phyloP scores from a whole-genome alignment of 495 filamentous ascomycete species.

The Lasiosphaeria ovina region DNA sequence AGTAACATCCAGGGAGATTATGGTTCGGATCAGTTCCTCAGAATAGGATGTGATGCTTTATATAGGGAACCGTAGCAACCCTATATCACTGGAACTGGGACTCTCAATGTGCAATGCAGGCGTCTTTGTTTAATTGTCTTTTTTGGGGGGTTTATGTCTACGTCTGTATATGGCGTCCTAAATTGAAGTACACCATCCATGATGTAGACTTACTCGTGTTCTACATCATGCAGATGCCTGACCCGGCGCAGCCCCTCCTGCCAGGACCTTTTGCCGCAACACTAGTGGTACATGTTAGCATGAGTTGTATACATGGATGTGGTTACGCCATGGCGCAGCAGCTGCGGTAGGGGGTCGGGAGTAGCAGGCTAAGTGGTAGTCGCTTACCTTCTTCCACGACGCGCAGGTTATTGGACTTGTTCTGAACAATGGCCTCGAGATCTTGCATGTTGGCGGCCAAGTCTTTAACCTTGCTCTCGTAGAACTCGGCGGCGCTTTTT shows the following conservation, averaged over 20 bases:
- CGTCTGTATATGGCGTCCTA: too few relatives aligned
- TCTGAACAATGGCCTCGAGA: slow-evolving; percentile 80
- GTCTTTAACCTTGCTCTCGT: slow-evolving; percentile 78
- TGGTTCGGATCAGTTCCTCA: too few relatives aligned
- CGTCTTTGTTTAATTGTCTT: too few relatives aligned
- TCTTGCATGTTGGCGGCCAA: slow-evolving; percentile 75
- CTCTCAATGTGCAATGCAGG: too few relatives aligned
- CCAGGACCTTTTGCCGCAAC: slow-evolving; percentile 57
- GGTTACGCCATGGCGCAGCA: too few relatives aligned
- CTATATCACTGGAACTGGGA: too few relatives aligned
- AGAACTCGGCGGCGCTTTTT: slow-evolving; percentile 78
- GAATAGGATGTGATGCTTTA: too few relatives aligned
- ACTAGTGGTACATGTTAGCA: slow-evolving; percentile 35
- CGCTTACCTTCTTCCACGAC: slow-evolving; percentile 82
- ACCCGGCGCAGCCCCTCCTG: slow-evolving; percentile 13
- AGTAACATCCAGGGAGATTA: too few relatives aligned
- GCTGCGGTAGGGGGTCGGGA: too few relatives aligned
- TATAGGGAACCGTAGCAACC: too few relatives aligned
- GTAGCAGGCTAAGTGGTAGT: slow-evolving; percentile 6
- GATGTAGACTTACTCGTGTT: not conserved
- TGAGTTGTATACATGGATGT: not conserved
- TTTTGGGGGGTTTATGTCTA: too few relatives aligned
- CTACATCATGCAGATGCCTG: slow-evolving; percentile 10
- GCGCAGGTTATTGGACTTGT: slow-evolving; percentile 78
- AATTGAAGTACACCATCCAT: too few relatives aligned